phyloP scores from a whole-genome alignment of 306 rosid genomes.

The Luffa acutangula region DNA sequence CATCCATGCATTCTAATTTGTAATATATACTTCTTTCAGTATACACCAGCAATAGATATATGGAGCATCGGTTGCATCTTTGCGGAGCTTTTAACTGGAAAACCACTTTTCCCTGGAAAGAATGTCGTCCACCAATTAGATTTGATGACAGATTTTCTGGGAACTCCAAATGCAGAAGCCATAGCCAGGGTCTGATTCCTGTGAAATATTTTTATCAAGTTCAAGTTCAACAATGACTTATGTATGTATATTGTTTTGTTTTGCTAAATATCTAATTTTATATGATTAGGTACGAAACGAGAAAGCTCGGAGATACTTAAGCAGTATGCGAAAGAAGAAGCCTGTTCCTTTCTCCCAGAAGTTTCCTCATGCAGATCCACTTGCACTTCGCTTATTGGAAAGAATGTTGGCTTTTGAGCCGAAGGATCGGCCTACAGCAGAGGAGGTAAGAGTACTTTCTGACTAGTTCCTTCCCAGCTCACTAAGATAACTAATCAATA shows the following conservation, averaged over 20 bases:
- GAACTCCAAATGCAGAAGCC: conserved; percentile 86
- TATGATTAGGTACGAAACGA: conserved; percentile 70
- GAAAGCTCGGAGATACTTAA: conserved; percentile 91
- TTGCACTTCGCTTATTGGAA: conserved; percentile 85
- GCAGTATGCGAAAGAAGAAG: conserved; percentile 94
- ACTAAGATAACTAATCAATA: neutral
- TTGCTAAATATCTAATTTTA: conserved; percentile 7
- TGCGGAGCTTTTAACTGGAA: conserved; percentile 93
- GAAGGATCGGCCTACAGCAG: conserved; percentile 96
- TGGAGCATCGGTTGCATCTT: conserved; percentile 99
- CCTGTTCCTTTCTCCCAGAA: conserved; percentile 80
- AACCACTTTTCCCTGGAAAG: conserved; percentile 98
- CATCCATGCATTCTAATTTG: conserved; percentile 5
- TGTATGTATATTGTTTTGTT: conserved; percentile 11
- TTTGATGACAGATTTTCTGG: conserved; percentile 91
- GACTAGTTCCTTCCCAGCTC: neutral
- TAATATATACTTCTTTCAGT: conserved; percentile 35
- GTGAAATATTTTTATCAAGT: neutral
- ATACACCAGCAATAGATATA: conserved; percentile 97
- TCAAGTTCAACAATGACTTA: neutral
- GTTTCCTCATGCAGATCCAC: conserved; percentile 94
- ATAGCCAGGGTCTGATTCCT: conserved; percentile 73
- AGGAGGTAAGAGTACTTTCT: conserved; percentile 46
- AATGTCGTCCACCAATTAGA: conserved; percentile 97
- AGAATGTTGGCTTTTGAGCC: conserved; percentile 97